Conservation (phyloP, 176 grass and related monocot genomes). For the Aegilops longissima region DNA sequence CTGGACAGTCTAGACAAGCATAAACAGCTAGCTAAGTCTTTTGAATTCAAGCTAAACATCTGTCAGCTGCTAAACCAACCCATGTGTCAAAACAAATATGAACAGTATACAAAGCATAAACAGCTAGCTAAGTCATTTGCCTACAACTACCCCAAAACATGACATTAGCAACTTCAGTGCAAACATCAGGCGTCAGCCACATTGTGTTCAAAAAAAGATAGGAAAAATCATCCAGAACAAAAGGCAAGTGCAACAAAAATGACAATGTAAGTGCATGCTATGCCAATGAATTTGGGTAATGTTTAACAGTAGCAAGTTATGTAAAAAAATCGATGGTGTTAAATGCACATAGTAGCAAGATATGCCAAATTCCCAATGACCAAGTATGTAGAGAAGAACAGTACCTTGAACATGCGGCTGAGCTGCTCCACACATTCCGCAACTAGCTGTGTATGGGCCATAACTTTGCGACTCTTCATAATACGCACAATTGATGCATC, state of each 20-base stretch:
- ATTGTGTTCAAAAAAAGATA: neutral
- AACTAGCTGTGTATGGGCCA: conserved; percentile 82
- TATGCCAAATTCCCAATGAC: neutral
- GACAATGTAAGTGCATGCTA: neutral
- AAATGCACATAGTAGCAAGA: neutral
- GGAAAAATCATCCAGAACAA: neutral
- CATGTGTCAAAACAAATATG: neutral
- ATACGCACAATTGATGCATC: conserved; percentile 97
- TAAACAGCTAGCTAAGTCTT: neutral
- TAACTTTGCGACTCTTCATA: conserved; percentile 94
- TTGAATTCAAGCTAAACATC: neutral
- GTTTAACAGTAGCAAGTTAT: neutral
- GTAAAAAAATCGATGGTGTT: neutral
- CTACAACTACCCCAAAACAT: neutral
- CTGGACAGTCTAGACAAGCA: neutral
- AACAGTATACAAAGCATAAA: neutral
- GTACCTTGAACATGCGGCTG: conserved; percentile 94
- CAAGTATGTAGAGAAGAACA: neutral
- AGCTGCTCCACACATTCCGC: conserved; percentile 97
- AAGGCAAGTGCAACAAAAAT: neutral
- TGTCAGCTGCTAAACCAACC: neutral
- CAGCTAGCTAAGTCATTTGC: neutral
- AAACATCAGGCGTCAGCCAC: neutral
- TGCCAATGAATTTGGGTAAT: neutral
- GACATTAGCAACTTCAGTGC: neutral